Evolutionary conservation across 495 filamentous ascomycete species (phyloP).

Genomic region (Thermochaetoides thermophila): DNA sequence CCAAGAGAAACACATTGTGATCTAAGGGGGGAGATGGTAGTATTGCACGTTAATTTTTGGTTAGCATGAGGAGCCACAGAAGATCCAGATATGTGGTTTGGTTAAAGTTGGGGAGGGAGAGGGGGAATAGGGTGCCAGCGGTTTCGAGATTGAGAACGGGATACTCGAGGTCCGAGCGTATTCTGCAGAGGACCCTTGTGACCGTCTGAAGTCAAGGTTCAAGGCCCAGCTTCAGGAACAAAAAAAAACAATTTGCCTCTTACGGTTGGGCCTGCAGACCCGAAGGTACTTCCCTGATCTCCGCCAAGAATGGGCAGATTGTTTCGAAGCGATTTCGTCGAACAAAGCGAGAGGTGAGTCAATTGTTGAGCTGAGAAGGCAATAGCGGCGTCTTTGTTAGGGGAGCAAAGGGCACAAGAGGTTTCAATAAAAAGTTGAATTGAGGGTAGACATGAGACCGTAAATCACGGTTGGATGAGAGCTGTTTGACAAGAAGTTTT

Average conservation of each 20-base stretch:
- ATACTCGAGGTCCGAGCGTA: slow-evolving; percentile 4
- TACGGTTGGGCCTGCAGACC: not conserved
- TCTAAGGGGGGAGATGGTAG: no score
- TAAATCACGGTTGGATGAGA: no score
- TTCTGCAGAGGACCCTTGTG: slow-evolving; percentile 1
- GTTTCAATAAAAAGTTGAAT: no score
- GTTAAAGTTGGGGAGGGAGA: no score
- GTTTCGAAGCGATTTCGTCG: slow-evolving; percentile 22
- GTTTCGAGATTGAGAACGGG: slow-evolving; percentile 6
- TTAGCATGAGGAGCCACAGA: not conserved
- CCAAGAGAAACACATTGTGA: slow-evolving; percentile 12
- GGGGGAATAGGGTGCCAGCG: not conserved
- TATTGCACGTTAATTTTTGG: no score
- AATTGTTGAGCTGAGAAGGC: not conserved
- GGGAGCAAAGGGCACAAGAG: not conserved
- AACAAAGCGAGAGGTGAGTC: not conserved
- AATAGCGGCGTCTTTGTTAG: not conserved
- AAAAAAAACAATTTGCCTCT: not conserved
- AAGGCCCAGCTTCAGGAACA: no score
- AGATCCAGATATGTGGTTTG: not conserved
- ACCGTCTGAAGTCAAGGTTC: slow-evolving; percentile 9
- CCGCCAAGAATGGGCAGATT: slow-evolving; percentile 17
- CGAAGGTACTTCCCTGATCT: slow-evolving; percentile 22
- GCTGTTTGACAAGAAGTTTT: no score
- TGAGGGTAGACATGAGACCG: no score